A percentile compares a stretch with the other conserved stretches of the same genome.
Conservation (phyloP, 73 alveolate genomes). For the Symbiodinium pilosum region DNA sequence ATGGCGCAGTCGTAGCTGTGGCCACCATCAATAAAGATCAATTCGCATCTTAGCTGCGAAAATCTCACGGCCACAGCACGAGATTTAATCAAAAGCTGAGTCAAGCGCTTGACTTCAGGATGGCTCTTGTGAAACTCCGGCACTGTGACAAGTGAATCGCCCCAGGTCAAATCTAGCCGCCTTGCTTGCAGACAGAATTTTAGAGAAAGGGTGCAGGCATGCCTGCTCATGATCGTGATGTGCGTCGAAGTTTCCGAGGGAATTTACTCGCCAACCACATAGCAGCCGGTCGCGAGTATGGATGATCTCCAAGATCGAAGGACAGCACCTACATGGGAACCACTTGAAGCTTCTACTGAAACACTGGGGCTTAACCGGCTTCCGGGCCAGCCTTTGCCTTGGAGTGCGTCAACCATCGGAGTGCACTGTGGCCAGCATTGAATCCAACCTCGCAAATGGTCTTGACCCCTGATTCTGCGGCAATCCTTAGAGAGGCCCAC, state of each 20-base stretch:
- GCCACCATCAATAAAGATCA: constrained; percentile 81
- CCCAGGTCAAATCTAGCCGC: constrained; percentile 83
- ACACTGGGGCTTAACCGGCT: no score
- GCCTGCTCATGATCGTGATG: not conserved
- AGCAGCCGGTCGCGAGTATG: constrained; percentile 92
- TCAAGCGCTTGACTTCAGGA: constrained; percentile 27
- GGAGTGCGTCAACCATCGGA: constrained; percentile 79
- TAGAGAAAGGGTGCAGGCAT: not conserved
- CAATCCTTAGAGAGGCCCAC: not conserved
- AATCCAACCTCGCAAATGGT: constrained; percentile 86
- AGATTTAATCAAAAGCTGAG: not conserved
- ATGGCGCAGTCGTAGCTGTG: constrained; percentile 86
- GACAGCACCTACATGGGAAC: constrained; percentile 26
- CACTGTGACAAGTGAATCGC: constrained; percentile 71
- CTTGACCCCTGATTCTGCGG: constrained; percentile 15
- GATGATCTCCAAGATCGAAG: constrained; percentile 82
- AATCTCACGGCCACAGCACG: no score
- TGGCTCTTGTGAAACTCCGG: constrained; percentile 29
- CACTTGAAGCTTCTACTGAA: not conserved
- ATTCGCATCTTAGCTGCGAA: constrained; percentile 15
- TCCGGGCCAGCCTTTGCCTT: constrained; percentile 37
- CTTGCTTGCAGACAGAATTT: not conserved
- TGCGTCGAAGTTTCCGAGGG: constrained; percentile 16
- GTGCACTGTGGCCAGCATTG: constrained; percentile 89
- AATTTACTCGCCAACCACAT: constrained; percentile 63